phyloP scores from a whole-genome alignment of 805 yeast species.

The Saturnispora gosingensis region DNA sequence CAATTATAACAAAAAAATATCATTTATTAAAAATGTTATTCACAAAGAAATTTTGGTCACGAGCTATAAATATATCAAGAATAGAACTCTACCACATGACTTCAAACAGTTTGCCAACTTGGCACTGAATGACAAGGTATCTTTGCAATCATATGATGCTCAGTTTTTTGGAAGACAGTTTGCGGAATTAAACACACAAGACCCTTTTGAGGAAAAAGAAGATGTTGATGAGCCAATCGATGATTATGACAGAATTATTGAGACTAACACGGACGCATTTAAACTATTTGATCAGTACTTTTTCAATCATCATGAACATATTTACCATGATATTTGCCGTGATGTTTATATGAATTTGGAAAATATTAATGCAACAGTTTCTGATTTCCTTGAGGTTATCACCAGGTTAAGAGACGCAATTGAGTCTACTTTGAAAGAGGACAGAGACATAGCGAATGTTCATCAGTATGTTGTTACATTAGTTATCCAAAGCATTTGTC shows the following conservation, averaged over 20 bases:
- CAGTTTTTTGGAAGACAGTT: conserved; percentile 26
- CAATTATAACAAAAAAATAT: conserved; percentile 60
- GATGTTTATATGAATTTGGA: conserved; percentile 27
- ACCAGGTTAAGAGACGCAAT: conserved; percentile 17
- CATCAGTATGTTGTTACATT: conserved; percentile 45
- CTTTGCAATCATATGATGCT: conserved; percentile 30
- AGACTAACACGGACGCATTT: conserved; percentile 21
- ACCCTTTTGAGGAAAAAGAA: conserved; percentile 10
- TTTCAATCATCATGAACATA: conserved; percentile 28
- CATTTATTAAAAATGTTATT: conserved; percentile 68
- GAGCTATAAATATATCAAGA: conserved; percentile 55
- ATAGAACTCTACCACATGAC: conserved; percentile 58
- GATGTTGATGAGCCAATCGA: conserved; percentile 13
- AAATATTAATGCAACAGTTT: conserved; percentile 20
- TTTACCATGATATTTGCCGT: conserved; percentile 25
- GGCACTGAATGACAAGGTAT: conserved; percentile 29
- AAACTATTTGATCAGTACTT: conserved; percentile 27
- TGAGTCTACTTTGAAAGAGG: conserved; percentile 8
- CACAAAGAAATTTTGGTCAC: conserved; percentile 77
- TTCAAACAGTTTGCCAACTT: conserved; percentile 41
- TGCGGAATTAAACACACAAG: conserved; percentile 13
- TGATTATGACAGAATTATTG: conserved; percentile 16
- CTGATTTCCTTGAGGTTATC: conserved; percentile 23
- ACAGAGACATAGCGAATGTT: conserved; percentile 16
- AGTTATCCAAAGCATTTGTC: conserved; percentile 62